Percentiles rank a stretch among this genome's conserved stretches.
These are phyloP conservation scores for Pythium aphanidermatum DNA, from an alignment of 352 stramenopile species.

Conservation along the genomic window DNA sequence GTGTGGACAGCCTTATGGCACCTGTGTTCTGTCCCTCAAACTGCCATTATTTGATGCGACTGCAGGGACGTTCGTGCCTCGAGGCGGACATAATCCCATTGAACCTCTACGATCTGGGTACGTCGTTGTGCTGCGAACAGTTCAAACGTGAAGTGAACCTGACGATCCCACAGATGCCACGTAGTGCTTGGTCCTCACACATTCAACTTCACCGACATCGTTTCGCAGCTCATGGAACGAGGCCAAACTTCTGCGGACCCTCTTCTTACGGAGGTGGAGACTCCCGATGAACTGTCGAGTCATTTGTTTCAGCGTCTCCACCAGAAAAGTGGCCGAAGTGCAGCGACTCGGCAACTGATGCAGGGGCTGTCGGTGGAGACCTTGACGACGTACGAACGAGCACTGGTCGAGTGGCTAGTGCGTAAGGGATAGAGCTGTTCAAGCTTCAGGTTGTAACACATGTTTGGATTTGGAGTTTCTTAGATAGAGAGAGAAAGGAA, in stretches of 20 bases:
- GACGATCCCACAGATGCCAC: conserved; percentile 44
- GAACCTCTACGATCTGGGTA: conserved; percentile 60
- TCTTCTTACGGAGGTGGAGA: conserved; percentile 1
- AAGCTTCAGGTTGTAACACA: no score
- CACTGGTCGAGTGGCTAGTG: conserved; percentile 37
- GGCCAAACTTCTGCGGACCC: background rate
- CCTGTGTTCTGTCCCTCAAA: no score
- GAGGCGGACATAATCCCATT: conserved; percentile 71
- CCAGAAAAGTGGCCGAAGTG: no score
- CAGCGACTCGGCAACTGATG: conserved; percentile 7
- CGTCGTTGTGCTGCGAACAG: background rate
- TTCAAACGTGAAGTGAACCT: no score
- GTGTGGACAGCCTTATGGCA: no score
- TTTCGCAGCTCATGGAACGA: conserved; percentile 20
- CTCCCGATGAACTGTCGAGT: background rate
- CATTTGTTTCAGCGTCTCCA: no score
- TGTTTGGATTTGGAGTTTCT: no score
- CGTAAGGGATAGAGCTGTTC: conserved; percentile 3
- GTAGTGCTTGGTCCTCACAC: conserved; percentile 65
- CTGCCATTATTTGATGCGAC: no score
- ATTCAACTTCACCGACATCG: conserved; percentile 61
- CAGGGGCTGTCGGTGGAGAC: conserved; percentile 24
- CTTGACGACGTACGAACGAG: conserved; percentile 28
- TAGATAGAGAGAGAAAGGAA: conserved; percentile 5
- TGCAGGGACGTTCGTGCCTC: conserved; percentile 46